Base-by-base conservation (phyloP, 2,329 filamentous ascomycete genomes). In the Alternaria gansuensis region DNA sequence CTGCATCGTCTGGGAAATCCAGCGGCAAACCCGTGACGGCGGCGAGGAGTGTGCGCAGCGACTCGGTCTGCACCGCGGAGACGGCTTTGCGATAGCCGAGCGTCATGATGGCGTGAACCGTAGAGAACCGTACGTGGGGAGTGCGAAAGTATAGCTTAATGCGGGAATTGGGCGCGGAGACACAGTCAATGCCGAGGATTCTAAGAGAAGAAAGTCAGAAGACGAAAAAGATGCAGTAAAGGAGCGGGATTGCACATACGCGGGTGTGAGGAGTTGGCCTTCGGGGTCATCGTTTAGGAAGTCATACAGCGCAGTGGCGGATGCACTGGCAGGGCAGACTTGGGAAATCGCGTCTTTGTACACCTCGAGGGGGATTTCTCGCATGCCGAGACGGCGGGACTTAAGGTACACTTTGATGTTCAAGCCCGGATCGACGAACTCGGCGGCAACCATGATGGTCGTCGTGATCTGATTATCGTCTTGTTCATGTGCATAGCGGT, bases 71-170 rank as follows among this genome's bases (percentile, higher is more conserved):
- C 5, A 9, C 11, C 4, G 63, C 58, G 2, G 50, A 26, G 17
- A 24, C 36, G 5, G 26, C 66, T n/a, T 31, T 43, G 28, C 23
- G 29, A 28, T 29, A 62, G n/a, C 59, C 63, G 4, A 72, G 26
- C 3, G 70, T 71, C 66, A 72, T 69, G 28, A 69, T 64, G 26
- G 63, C 51, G 44, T 66, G 68, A 11, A 71, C 55, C 5, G 61
- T 63, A 9, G 51, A 37, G 54, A 67, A 72, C 34, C 48, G 61
- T 7, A 65, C 68, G 43, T 54, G 48, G 1, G 62, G 43, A 11
- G 67, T 62, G 21, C 59, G 55, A 41, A 69, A 53, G 39, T 53
- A 53, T 21, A 28, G 34, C 51, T 53, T 61, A 7, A 71, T 33
- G 31, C 50, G 29, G 0, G 67, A 64, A 10, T 49, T 53, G 11